phyloP scores from a whole-genome alignment of 2,329 filamentous ascomycete species.

The Myriangium duriaei region DNA sequence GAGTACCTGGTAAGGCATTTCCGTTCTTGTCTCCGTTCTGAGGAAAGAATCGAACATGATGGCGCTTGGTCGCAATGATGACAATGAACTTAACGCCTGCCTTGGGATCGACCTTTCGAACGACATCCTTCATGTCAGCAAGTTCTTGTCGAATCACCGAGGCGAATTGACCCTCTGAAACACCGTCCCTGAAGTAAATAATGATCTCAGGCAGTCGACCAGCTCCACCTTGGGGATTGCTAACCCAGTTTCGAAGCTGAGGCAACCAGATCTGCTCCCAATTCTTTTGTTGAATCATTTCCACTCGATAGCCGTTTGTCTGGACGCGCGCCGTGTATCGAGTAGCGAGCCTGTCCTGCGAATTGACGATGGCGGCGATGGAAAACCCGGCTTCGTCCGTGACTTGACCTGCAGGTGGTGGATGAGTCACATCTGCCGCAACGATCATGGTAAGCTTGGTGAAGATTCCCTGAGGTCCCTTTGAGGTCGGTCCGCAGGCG shows the following conservation, averaged over 20 bases:
- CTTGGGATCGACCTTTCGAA: slow-evolving; percentile 22
- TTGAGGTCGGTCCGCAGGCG: slow-evolving; percentile 28
- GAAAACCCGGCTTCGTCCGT: slow-evolving; percentile 33
- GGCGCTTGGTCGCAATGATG: slow-evolving; percentile 81
- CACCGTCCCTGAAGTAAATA: slow-evolving; percentile 88
- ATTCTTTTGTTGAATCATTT: slow-evolving; percentile 61
- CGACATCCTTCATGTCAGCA: slow-evolving; percentile 48
- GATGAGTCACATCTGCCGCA: slow-evolving; percentile 83
- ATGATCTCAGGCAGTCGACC: slow-evolving; percentile 56
- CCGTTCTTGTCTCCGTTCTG: slow-evolving; percentile 56
- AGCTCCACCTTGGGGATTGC: slow-evolving; percentile 33
- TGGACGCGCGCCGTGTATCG: slow-evolving; percentile 69
- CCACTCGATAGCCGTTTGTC: slow-evolving; percentile 69
- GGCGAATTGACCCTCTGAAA: slow-evolving; percentile 73
- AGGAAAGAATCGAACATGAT: slow-evolving; percentile 89
- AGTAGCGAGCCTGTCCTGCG: slow-evolving; percentile 56
- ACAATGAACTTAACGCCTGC: slow-evolving; percentile 60
- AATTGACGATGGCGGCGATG: slow-evolving; percentile 77
- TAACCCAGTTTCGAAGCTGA: slow-evolving; percentile 48
- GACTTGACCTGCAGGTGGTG: slow-evolving; percentile 49
- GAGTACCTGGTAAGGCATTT: slow-evolving; percentile 73
- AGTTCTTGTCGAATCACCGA: slow-evolving; percentile 74
- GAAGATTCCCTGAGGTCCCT: slow-evolving; percentile 21
- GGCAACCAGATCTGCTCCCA: slow-evolving; percentile 55
- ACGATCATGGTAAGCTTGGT: slow-evolving; percentile 62